Conservation (phyloP, 495 filamentous ascomycete species). For the Hypoxylon perforatum region DNA sequence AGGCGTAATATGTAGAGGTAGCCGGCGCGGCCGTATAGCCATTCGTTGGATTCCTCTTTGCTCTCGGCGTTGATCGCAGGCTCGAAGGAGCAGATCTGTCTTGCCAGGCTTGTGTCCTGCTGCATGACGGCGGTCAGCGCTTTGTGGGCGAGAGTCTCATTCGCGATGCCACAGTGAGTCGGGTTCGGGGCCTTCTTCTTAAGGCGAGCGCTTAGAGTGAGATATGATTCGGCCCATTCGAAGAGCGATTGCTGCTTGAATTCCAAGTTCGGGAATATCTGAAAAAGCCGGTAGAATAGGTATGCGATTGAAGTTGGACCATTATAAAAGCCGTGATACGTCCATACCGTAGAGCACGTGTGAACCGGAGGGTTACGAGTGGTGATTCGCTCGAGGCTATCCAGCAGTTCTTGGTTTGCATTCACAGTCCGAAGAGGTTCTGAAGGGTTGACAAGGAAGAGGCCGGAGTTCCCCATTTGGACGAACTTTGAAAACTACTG, state of each 20-base stretch:
- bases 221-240: conserved; percentile 61
- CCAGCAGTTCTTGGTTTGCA: conserved; percentile 24
- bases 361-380: conserved; percentile 31
- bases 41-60: conserved; percentile 58
- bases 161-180: conserved; percentile 62
- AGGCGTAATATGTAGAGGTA: conserved; percentile 69
- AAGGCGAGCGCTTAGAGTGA: conserved; percentile 56
- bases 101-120: conserved; percentile 54
- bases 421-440: conserved; percentile 15
- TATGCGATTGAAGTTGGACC: conserved; percentile 70
- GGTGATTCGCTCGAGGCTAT: conserved; percentile 32
- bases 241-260: conserved; percentile 56
- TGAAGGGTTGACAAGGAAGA: conserved; percentile 28
- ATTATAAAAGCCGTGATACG: conserved; percentile 63
- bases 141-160: conserved; percentile 65
- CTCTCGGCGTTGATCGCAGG: conserved; percentile 45
- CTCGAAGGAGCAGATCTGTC: conserved; percentile 56
- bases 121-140: conserved; percentile 62
- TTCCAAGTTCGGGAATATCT: conserved; percentile 56
- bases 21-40: conserved; percentile 70
- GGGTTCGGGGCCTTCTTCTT: conserved; percentile 36
- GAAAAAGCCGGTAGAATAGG: conserved; percentile 65
- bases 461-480: conserved; percentile 17
- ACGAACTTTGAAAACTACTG: not conserved
- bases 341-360: conserved; percentile 41